Percentiles rank a stretch among this genome's conserved stretches.
Evolutionary conservation across 78 protist species (phyloP).

Genomic region (Dictyostelium capitatum): DNA sequence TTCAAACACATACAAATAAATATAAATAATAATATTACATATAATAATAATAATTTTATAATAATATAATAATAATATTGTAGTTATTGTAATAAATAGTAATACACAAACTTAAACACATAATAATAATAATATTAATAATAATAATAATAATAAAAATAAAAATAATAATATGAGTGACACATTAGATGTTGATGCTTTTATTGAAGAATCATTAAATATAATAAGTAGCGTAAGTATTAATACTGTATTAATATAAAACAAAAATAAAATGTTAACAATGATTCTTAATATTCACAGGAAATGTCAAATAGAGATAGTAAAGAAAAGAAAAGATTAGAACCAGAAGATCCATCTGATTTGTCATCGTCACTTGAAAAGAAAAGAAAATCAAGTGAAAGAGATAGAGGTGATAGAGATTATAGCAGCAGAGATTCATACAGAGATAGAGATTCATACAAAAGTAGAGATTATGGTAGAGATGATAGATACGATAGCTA

Average conservation of each 20-base stretch:
- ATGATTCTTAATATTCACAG: background rate
- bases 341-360: background rate
- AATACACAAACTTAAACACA: background rate
- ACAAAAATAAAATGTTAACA: background rate
- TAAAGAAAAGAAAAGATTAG: conserved; percentile 2
- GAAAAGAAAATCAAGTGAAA: conserved; percentile 3
- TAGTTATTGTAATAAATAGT: no score
- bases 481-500: background rate
- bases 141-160: no score
- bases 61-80: no score
- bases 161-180: background rate
- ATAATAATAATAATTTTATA: no score
- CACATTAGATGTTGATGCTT: conserved; percentile 28
- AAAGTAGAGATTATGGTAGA: background rate
- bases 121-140: background rate
- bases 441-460: background rate
- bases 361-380: background rate
- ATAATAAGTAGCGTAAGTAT: background rate
- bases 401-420: conserved; percentile 20
- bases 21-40: no score
- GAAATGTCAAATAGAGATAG: conserved; percentile 10
- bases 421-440: background rate
- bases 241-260: background rate
- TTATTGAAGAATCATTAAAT: conserved; percentile 41
- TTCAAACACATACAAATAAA: no score